Percentiles rank a stretch among this genome's conserved stretches.
Evolutionary conservation across 495 filamentous ascomycete genomes (phyloP).

Genomic region (Sordaria brevicollis): DNA sequence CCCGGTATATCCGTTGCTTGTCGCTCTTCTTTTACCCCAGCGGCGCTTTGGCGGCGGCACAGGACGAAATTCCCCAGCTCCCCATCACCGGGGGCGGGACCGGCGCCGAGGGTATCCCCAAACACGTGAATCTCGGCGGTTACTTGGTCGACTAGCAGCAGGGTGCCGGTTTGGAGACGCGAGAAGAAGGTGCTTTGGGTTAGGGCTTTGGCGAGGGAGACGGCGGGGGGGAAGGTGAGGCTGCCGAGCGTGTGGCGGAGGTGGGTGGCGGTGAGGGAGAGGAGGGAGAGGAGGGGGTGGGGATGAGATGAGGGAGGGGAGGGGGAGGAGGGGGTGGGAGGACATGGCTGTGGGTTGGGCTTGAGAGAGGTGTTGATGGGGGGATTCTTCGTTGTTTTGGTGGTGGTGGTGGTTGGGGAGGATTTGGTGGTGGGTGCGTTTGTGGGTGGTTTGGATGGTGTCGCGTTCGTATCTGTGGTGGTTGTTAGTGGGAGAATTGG

Average conservation of each 20-base stretch:
- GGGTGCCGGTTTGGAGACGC: slow-evolving; percentile 30
- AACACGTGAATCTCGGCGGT: slow-evolving; percentile 17
- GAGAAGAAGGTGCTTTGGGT: slow-evolving; percentile 31
- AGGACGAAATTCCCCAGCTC: slow-evolving; percentile 5
- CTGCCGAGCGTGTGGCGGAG: slow-evolving; percentile 25
- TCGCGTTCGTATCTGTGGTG: neutral
- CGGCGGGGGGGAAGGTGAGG: slow-evolving; percentile 27
- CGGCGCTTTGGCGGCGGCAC: slow-evolving; percentile 3
- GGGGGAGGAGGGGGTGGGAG: too few species aligned
- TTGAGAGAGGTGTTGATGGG: too few species aligned
- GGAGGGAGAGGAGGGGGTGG: too few species aligned
- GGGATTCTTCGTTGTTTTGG: too few species aligned
- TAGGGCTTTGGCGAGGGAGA: slow-evolving; percentile 26
- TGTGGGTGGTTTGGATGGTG: neutral
- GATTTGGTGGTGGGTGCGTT: neutral
- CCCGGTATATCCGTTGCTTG: slow-evolving; percentile 14
- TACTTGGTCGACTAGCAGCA: slow-evolving; percentile 32
- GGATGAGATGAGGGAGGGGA: too few species aligned
- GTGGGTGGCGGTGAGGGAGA: slow-evolving; percentile 14
- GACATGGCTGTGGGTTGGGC: too few species aligned
- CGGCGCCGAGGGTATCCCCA: slow-evolving; percentile 15
- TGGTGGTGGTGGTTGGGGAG: too few species aligned
- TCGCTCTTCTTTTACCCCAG: slow-evolving; percentile 6
- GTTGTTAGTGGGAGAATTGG: neutral
- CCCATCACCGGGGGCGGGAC: neutral